These are phyloP conservation scores for Wickerhamiella qilinensis DNA, from an alignment of 805 yeast species.

Conservation along the genomic window DNA sequence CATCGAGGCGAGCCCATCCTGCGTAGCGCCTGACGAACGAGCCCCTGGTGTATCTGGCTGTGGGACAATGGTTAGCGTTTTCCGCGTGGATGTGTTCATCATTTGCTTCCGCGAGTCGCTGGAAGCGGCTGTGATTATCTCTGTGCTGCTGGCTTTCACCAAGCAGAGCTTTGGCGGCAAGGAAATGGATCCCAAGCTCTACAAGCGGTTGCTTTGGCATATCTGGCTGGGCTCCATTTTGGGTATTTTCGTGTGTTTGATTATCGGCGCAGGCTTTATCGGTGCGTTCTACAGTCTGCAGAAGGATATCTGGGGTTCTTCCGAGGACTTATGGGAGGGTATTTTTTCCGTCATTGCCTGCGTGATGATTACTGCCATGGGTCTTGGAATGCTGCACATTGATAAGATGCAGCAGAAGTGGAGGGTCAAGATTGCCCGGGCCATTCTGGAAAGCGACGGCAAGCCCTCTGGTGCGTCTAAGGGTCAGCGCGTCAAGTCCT, in stretches of 20 bases:
- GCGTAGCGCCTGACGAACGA: too few species aligned
- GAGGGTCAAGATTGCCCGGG: slow-evolving; percentile 86
- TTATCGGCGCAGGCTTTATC: slow-evolving; percentile 83
- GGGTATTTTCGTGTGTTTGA: slow-evolving; percentile 67
- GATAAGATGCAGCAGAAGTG: slow-evolving; percentile 95
- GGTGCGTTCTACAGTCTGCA: slow-evolving; percentile 78
- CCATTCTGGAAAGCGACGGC: slow-evolving; percentile 37
- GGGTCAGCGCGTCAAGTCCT: neutral
- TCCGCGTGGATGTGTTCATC: slow-evolving; percentile 56
- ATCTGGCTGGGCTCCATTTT: slow-evolving; percentile 70
- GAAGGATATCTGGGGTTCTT: slow-evolving; percentile 65
- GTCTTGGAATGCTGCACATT: slow-evolving; percentile 88
- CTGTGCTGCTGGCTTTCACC: slow-evolving; percentile 80
- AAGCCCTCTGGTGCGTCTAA: slow-evolving; percentile 12
- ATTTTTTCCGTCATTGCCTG: slow-evolving; percentile 82
- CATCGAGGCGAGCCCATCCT: neutral
- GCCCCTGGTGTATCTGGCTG: neutral
- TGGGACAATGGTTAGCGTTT: slow-evolving; percentile 33
- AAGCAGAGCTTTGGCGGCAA: slow-evolving; percentile 67
- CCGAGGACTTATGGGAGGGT: slow-evolving; percentile 98
- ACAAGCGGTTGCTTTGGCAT: slow-evolving; percentile 52
- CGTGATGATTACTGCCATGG: slow-evolving; percentile 79
- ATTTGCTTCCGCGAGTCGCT: slow-evolving; percentile 85
- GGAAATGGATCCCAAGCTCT: slow-evolving; percentile 24
- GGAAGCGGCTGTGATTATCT: slow-evolving; percentile 83